Evolutionary conservation across 257 asterid genomes (phyloP).

Genomic region (Phtheirospermum japonicum): DNA sequence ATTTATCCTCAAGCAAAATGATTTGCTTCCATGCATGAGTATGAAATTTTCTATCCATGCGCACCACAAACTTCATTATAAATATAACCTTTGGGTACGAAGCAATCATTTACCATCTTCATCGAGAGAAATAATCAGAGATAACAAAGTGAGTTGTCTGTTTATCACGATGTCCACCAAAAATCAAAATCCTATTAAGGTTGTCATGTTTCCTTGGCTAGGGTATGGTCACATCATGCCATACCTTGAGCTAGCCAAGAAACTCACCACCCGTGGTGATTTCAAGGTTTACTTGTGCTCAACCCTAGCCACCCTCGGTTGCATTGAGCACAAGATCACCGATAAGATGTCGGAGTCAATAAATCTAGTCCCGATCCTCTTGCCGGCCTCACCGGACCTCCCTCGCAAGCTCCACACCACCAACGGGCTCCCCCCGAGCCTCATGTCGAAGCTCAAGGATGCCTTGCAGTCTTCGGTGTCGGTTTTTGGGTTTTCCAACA

Average conservation of each 20-base stretch:
- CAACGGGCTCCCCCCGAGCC: conserved; percentile 46
- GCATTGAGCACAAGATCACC: conserved; percentile 29
- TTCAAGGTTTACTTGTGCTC: conserved; percentile 41
- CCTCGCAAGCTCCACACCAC: conserved; percentile 43
- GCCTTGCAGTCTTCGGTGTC: conserved; percentile 27
- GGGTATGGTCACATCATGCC: conserved; percentile 54
- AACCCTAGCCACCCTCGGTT: conserved; percentile 37
- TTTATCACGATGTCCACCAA: neutral
- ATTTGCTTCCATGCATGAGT: neutral
- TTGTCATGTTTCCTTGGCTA: conserved; percentile 51
- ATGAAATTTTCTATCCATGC: neutral
- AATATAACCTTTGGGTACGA: neutral
- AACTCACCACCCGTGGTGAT: conserved; percentile 31
- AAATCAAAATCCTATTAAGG: conserved; percentile 12
- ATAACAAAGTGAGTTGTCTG: neutral
- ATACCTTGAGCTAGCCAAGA: conserved; percentile 45
- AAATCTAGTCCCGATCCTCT: conserved; percentile 26
- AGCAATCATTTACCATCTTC: neutral
- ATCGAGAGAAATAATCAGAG: neutral
- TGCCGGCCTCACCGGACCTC: conserved; percentile 27
- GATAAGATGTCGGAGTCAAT: conserved; percentile 16
- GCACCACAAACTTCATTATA: neutral
- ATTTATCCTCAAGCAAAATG: too few species aligned
- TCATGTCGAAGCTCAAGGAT: conserved; percentile 36
- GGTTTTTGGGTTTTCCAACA: conserved; percentile 15